Evolutionary conservation across 1,284 basidiomycete species (phyloP), one percentile per base, ranked within the genome.

Genomic region (Chalciporus sp.): DNA sequence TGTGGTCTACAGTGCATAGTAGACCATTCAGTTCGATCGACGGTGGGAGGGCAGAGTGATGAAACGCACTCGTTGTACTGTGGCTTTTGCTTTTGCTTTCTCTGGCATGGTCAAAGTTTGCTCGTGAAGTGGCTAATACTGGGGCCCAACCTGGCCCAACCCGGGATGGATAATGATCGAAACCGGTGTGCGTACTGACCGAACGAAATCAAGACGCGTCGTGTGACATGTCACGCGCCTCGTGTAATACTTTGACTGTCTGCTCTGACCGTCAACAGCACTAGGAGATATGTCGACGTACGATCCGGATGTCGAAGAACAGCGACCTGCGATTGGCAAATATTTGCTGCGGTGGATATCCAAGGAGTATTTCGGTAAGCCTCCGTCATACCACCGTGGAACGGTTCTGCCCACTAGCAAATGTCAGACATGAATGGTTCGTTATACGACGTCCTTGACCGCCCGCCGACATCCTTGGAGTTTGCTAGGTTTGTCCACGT

Each of bases 401-500:
- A 12, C 27, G 9, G 35, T 39, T 39, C 14, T 54, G 33, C 45
- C 11, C 31, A 57, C 28, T 20, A 19, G 27, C 42, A 47, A 52
- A 44, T 27, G 35, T 42, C 59, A 90, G 88, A 85, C 53, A 69
- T 90, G 61, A 93, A 94, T 63, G 84, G 86, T 8, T 69, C 75
- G 20, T 70, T 77, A 42, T 75, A 83, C 49, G 78, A 84, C 44
- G 73, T 79, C 20, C 69, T 92, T 6, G 72, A 81, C 16, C 57
- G 63, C 14, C 80, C 86, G 10, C 92, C 92, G 12, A 79, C 84
- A 0, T 67, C 90, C 4, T 64, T 93, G 33, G 84, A 94, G 63
- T 94, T 95, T 62, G 76, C 86, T 39, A 77, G 86, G 46, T 74
- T 92, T 28, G 80, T 90, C 4, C 83, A 86, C 57, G 78, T 89